Evolutionary conservation across 805 yeast genomes (phyloP), one percentile per base, ranked within the genome.

Genomic region (Wickerhamiella slavikovae): DNA sequence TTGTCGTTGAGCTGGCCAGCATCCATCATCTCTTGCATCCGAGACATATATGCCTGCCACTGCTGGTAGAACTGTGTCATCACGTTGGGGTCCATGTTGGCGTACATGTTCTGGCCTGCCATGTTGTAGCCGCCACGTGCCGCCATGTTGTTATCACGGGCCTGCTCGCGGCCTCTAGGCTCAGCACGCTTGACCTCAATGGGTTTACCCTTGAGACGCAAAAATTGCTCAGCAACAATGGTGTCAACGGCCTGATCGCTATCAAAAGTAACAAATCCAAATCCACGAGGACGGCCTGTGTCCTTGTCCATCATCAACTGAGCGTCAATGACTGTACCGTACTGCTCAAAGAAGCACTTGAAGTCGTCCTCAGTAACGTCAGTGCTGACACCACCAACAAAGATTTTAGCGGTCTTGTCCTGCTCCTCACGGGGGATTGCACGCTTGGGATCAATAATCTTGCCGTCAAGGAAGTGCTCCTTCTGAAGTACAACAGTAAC

Each of bases 361-460:
- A 85, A 89, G 39, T 83, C 95, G 39, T 67, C 67, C 42, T 91
- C 94, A 38, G 82, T 80, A 30, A 83, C 93, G 47, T 79, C 85
- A 14, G 91, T 78, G 31, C 92, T 83, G 36, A 85, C 76, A 41
- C 98, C 98, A 40, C 98, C 98, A 24, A 85, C 95, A 47, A 85
- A 85, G 40, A 85, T 83, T 57, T 85, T 85, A 42, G 95, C 93
- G 12, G 93, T 80, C 49, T 77, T 78, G 49, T 83, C 94, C 54
- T 85, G 98, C 52, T 85, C 95, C 49, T 85, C 95, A 51, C 79
- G 75, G 21, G 96, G 95, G 44, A 85, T 85, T 16, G 98, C 95
- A 45, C 96, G 68, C 52, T 85, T 85, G 23, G 98, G 96, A 50
- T 85, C 98, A 48, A 85, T 89, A 35, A 85, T 75, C 53, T 85